phyloP scores from a whole-genome alignment of 2,329 filamentous ascomycete species.

The Alternaria dauci region DNA sequence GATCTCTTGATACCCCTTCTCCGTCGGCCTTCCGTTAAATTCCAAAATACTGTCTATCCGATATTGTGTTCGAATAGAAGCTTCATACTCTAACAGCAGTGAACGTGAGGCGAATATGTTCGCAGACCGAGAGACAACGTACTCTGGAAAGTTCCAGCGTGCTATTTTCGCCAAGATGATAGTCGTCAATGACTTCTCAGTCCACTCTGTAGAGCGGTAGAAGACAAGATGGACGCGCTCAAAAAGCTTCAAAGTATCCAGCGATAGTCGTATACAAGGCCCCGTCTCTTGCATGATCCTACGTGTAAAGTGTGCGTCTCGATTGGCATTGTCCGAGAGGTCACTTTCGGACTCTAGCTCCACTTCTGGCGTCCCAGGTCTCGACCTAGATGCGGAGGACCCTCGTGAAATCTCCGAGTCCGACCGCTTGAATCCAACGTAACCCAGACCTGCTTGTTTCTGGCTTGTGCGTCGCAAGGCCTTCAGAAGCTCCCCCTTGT shows the following conservation, averaged over 20 bases:
- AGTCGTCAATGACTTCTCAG: conserved; percentile 92
- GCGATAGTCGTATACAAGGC: conserved; percentile 81
- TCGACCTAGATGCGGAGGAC: conserved; percentile 53
- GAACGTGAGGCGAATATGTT: conserved; percentile 85
- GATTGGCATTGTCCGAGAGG: conserved; percentile 62
- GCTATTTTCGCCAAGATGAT: conserved; percentile 94
- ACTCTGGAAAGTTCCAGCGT: conserved; percentile 84
- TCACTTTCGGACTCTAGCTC: conserved; percentile 43
- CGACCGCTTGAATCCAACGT: conserved; percentile 70
- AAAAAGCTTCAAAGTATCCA: conserved; percentile 78
- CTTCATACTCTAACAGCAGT: conserved; percentile 86
- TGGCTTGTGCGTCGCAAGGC: conserved; percentile 78
- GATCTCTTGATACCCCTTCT: conserved; percentile 71
- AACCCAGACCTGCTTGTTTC: conserved; percentile 78
- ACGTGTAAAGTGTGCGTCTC: conserved; percentile 75
- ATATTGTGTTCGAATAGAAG: conserved; percentile 81
- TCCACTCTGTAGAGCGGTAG: conserved; percentile 96
- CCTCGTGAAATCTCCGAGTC: conserved; percentile 65
- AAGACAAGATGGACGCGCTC: conserved; percentile 95
- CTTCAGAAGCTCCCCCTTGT: conserved; percentile 79
- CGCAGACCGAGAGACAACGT: conserved; percentile 86
- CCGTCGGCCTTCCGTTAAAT: conserved; percentile 73
- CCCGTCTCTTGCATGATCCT: conserved; percentile 83
- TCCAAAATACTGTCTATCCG: conserved; percentile 84
- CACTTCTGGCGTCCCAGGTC: conserved; percentile 40